Base-by-base conservation (phyloP, 371 early-diverging fungal genomes). In the Mortierella sp. region DNA sequence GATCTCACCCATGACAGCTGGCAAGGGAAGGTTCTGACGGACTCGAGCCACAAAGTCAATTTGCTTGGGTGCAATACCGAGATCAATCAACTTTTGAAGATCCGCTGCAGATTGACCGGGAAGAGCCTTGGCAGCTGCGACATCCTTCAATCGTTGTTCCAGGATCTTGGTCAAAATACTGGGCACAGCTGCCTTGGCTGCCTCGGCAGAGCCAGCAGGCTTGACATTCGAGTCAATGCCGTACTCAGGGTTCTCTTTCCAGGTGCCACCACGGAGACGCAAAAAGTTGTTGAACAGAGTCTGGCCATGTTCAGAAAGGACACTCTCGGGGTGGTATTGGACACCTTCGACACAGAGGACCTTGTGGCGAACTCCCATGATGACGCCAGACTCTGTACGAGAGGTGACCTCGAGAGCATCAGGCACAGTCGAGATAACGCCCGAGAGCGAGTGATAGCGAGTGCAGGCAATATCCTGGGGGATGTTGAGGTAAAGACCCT, bases 301-400 rank as follows among this genome's bases (percentile, higher is more conserved):
- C 70, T 89, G 88, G 16, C 99, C 99, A 72, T 95, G 84, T 74
- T 97, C 96, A 70, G 94, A 93, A 51, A 97, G 87, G 59, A 98
- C 95, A 82, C 94, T 93, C 84, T 98, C 99, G 0, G 99, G 99
- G 75, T 98, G 99, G 85, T 91, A 98, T 80, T 98, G 99, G 6
- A 98, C 95, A 64, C 99, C 98, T 84, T 97, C 98, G 48, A 98
- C 89, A 12, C 94, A 91, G 67, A 83, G 95, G 30, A 87, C 86
- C 75, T 86, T 90, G 87, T 98, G 99, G 44, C 99, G 90, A 19
- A 96, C 91, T 55, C 96, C 99, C 97, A 97, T 97, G 57, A 98
- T 89, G 44, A 95, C 86, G 25, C 96, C 96, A 70, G 88, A 90
- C 28, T 89, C 92, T 1, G 97, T 96, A 72, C 92, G 90, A 66